A percentile compares a stretch with the other conserved stretches of the same genome.
Conservation (phyloP, 164 flowering plant genomes). For the Chimonanthus salicifolius region DNA sequence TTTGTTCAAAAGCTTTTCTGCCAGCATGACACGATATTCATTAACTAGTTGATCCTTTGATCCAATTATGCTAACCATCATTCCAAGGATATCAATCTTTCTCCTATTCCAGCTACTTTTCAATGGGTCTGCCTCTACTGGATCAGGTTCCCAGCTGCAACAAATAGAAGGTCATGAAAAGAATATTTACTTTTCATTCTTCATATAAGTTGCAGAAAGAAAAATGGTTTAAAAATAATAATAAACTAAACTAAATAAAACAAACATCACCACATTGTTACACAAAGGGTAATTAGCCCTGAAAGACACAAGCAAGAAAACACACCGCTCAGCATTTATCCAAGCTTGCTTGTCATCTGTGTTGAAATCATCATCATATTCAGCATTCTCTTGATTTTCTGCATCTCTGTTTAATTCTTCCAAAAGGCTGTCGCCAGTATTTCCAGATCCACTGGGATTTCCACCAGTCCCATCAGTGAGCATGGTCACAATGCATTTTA, state of each 20-base stretch:
- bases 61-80: conserved; percentile 93
- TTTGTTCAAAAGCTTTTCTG: conserved; percentile 93
- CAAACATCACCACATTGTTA: neutral
- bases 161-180: conserved; percentile 1
- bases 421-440: conserved; percentile 90
- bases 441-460: conserved; percentile 62
- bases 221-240: no score
- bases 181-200: conserved; percentile 1
- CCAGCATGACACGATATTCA: conserved; percentile 96
- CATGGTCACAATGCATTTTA: conserved; percentile 97
- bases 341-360: conserved; percentile 85
- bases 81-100: conserved; percentile 90
- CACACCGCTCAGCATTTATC: conserved; percentile 67
- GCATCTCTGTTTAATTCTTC: conserved; percentile 96
- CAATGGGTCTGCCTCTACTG: conserved; percentile 86
- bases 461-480: conserved; percentile 96
- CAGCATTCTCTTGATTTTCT: conserved; percentile 64
- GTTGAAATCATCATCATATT: conserved; percentile 64
- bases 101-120: conserved; percentile 71
- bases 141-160: conserved; percentile 98
- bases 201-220: neutral
- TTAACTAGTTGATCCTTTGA: conserved; percentile 96
- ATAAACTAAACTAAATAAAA: no score
- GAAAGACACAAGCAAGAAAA: neutral
- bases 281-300: neutral